Evolutionary conservation across 768 basidiomycete species (phyloP), one percentile per base, ranked within the genome.

Genomic region (Austroboletus festivus): DNA sequence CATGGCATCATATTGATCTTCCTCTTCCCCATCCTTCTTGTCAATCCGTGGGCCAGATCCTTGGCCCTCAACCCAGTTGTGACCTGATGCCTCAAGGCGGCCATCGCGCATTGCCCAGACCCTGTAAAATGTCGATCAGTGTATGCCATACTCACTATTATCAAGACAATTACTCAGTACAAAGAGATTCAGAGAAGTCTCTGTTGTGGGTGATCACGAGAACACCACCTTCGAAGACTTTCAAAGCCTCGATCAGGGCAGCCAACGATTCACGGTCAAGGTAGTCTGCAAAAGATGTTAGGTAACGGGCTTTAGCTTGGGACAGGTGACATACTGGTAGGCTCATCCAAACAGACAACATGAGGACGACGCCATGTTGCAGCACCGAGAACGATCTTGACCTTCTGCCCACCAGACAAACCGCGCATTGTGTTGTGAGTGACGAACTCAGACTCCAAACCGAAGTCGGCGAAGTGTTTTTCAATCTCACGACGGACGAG

Each of bases 71-170:
- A 96, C 93, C 95, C 94, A 96, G 82, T 96, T 95, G 80, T 95
- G 93, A 53, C 93, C 94, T 38, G 94, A 97, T 6, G 95, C 93
- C 76, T 94, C 92, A 55, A 98, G 84, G 60, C 77, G 85, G 63
- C 96, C 96, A 68, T 98, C 92, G 43, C 89, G 85, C 96, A 98
- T 99, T 34, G 96, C 95, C 96, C 96, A 98, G 35, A 98, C 93
- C 76, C 75, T 76, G 12, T 28, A 23, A 20, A 48, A 38, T 6
- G 18, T 47, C 4, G 18, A 39, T 54, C 41, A 47, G 44, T 23
- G 0, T 42, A 30, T 4, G 24, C 19, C 34, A 28, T 15, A 3
- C 19, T n/a, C 16, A 30, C 7, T 5, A 33, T 26, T 10, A 13
- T 15, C 18, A 26, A 39, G 15, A 8, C 16, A 68, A 60, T 51